Conservation (phyloP, 805 yeast genomes). For the Isabelozyma rhagii region DNA sequence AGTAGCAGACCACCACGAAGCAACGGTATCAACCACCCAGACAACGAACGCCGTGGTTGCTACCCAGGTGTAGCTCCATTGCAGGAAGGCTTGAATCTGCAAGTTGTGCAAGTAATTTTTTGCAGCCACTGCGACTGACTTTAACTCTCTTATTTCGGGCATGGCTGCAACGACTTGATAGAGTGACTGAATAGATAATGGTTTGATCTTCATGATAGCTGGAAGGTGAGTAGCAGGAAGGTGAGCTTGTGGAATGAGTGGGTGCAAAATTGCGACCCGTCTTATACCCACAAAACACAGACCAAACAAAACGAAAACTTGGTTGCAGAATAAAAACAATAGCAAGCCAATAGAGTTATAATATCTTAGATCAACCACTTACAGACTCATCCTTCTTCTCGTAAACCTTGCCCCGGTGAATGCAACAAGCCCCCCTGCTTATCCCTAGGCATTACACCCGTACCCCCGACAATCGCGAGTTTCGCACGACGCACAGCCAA, state of each 20-base stretch:
- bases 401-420: too few relatives aligned
- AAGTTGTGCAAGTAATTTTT: neutral
- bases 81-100: too few relatives aligned
- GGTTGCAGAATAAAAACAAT: too few relatives aligned
- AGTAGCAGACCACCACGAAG: neutral
- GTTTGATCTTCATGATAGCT: constrained; percentile 4
- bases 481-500: neutral
- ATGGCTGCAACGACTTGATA: neutral
- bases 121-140: neutral
- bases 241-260: neutral
- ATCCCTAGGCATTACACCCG: too few relatives aligned
- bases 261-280: neutral
- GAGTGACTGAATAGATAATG: constrained; percentile 4
- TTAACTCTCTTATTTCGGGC: neutral
- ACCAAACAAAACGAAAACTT: too few relatives aligned
- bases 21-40: neutral
- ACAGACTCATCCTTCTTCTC: too few relatives aligned
- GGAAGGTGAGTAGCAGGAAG: neutral
- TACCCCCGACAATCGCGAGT: neutral
- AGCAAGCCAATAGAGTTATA: too few relatives aligned
- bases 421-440: too few relatives aligned
- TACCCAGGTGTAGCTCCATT: neutral
- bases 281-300: neutral
- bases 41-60: neutral
- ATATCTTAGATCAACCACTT: too few relatives aligned